phyloP scores from a whole-genome alignment of 1,284 basidiomycete genomes.

The Gastroboletus turbinatus region DNA sequence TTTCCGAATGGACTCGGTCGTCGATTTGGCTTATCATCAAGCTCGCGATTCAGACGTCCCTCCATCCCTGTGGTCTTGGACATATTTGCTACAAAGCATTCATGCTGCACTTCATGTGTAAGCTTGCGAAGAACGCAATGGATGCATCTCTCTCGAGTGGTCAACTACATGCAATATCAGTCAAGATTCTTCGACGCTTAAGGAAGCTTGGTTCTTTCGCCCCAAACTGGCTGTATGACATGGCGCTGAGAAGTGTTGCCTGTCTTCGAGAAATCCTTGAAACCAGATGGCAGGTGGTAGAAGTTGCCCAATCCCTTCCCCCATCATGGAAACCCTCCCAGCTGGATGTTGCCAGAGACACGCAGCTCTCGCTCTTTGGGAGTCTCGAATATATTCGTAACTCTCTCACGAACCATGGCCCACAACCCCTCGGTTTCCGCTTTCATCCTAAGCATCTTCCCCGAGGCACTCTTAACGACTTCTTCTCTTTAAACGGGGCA shows the following conservation, averaged over 20 bases:
- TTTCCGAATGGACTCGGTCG: background rate
- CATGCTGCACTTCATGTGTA: background rate
- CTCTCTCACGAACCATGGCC: constrained; percentile 1
- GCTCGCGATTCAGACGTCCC: background rate
- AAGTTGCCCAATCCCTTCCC: background rate
- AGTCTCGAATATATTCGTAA: constrained; percentile 27
- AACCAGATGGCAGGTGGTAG: background rate
- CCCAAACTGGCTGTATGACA: background rate
- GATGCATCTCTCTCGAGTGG: background rate
- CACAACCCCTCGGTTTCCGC: background rate
- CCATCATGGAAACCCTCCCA: background rate
- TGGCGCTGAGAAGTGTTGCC: background rate
- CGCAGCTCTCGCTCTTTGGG: constrained; percentile 27
- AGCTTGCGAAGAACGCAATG: background rate
- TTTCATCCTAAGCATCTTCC: background rate
- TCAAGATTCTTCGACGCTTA: background rate
- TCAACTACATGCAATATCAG: background rate
- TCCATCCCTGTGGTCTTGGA: background rate
- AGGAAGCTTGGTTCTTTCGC: background rate
- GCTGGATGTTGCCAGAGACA: background rate
- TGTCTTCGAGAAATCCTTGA: background rate
- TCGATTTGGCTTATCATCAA: background rate
- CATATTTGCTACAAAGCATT: background rate
- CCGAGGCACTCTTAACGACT: background rate
- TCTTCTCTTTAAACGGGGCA: background rate